Base-by-base conservation (phyloP, 352 stramenopile genomes). In the Pythium vanterpoolii region DNA sequence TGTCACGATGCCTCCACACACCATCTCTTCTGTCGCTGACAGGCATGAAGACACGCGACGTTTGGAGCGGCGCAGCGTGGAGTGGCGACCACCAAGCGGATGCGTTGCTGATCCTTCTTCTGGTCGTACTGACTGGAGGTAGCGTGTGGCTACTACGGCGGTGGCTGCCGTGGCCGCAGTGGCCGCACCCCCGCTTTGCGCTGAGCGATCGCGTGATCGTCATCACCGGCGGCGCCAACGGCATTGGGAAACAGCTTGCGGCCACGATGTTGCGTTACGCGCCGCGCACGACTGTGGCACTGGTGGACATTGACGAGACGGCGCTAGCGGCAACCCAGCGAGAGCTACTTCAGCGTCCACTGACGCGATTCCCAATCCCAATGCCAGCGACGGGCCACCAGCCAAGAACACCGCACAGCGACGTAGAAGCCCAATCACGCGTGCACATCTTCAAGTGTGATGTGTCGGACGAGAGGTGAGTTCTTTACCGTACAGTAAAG, bases 151-250 rank as follows among this genome's bases (percentile, higher is more conserved):
- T 50, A 6, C 38, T 50, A n/a, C n/a, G n/a, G n/a, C n/a, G n/a
- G n/a, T n/a, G n/a, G n/a, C n/a, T n/a, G 42, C 48, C 19, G 31
- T 48, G 40, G 14, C 47, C n/a, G 26, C 11, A 16, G 38, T 14
- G 13, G 36, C 51, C 48, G 16, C 40, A 18, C 24, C 26, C 1
- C 2, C 49, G n/a, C 5, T 87, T 92, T 61, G 56, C 39, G 27
- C 52, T 89, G 18, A 63, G 83, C 19, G 68, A 46, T 11, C 76
- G 76, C 46, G 80, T 84, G 13, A 66, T 90, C 28, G 68, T 93
- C 8, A 73, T 93, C 57, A 93, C 83, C 2, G 83, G 83, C 19
- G 80, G 78, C 14, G 80, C 69, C 26, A 72, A 51, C 30, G 83
- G 83, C 18, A 77, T 93, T 49, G 83, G 83, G 33, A 64, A 69